A percentile compares a stretch with the other conserved stretches of the same genome.
Evolutionary conservation across 2,329 filamentous ascomycete genomes (phyloP).

Genomic region (Penicillium sp.): DNA sequence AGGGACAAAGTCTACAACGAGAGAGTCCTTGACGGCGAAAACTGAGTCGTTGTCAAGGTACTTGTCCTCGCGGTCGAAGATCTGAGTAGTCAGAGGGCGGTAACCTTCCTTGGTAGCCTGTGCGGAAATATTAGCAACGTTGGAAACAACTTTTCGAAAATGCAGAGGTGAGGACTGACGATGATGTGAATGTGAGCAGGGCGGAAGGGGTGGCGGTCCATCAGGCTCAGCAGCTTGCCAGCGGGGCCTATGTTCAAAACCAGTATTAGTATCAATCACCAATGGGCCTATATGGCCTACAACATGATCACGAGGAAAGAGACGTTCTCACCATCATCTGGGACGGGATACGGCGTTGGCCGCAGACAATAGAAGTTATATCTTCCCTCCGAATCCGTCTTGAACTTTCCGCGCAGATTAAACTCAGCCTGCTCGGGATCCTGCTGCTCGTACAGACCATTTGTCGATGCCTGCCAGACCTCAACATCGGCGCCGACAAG

Average conservation of each 20-base stretch:
- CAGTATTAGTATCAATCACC: background rate
- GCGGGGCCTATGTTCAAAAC: conserved; percentile 52
- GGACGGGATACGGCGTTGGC: conserved; percentile 62
- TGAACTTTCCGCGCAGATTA: conserved; percentile 74
- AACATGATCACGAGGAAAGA: no score
- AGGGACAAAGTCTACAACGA: conserved; percentile 61
- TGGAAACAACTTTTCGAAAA: background rate
- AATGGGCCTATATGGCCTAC: background rate
- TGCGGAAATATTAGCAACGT: background rate
- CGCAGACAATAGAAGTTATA: conserved; percentile 66
- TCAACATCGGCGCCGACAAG: conserved; percentile 70
- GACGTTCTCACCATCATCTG: conserved; percentile 50
- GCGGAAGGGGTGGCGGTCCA: conserved; percentile 64
- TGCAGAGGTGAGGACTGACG: conserved; percentile 42
- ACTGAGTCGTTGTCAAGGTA: conserved; percentile 64
- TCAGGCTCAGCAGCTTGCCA: conserved; percentile 59
- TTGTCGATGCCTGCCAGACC: conserved; percentile 79
- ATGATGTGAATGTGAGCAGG: conserved; percentile 68
- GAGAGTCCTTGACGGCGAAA: conserved; percentile 63
- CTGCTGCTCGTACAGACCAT: conserved; percentile 73
- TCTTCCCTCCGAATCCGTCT: conserved; percentile 65
- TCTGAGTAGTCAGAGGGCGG: conserved; percentile 74
- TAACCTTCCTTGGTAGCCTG: conserved; percentile 62
- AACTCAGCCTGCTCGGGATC: conserved; percentile 70
- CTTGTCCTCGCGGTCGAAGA: conserved; percentile 70